Evolutionary conservation across 2,329 filamentous ascomycete species (phyloP).

Genomic region (Monilinia fructigena): DNA sequence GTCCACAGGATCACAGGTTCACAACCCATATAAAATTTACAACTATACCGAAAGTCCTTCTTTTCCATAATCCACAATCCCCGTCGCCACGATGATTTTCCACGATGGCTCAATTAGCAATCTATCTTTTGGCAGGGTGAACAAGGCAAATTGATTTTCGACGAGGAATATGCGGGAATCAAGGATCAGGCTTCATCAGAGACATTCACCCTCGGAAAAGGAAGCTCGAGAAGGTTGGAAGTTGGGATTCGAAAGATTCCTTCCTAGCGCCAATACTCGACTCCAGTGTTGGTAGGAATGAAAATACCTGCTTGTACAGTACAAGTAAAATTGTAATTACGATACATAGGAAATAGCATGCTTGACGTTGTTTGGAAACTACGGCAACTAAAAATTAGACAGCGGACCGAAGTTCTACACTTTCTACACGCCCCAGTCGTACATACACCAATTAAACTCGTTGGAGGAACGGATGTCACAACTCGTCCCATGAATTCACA

Average conservation of each 20-base stretch:
- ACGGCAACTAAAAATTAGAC: slow-evolving; percentile 19
- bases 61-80: slow-evolving; percentile 16
- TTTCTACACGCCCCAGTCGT: slow-evolving; percentile 15
- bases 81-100: slow-evolving; percentile 20
- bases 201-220: slow-evolving; percentile 1
- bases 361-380: background rate
- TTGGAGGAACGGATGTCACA: slow-evolving; percentile 16
- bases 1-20: background rate
- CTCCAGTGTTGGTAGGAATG: background rate
- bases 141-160: slow-evolving; percentile 17
- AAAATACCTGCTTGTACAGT: background rate
- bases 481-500: background rate
- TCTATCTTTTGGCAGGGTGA: slow-evolving; percentile 3
- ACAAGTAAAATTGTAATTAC: background rate
- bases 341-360: background rate
- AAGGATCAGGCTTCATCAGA: slow-evolving; percentile 20
- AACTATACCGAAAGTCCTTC: slow-evolving; percentile 2
- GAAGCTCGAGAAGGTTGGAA: background rate
- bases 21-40: slow-evolving; percentile 1
- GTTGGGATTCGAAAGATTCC: background rate
- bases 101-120: slow-evolving; percentile 5
- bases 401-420: slow-evolving; percentile 18
- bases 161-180: slow-evolving; percentile 22
- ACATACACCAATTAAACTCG: slow-evolving; percentile 23
- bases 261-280: background rate